phyloP scores from a whole-genome alignment of 1,284 basidiomycete species.

The Caloboletus firmus region DNA sequence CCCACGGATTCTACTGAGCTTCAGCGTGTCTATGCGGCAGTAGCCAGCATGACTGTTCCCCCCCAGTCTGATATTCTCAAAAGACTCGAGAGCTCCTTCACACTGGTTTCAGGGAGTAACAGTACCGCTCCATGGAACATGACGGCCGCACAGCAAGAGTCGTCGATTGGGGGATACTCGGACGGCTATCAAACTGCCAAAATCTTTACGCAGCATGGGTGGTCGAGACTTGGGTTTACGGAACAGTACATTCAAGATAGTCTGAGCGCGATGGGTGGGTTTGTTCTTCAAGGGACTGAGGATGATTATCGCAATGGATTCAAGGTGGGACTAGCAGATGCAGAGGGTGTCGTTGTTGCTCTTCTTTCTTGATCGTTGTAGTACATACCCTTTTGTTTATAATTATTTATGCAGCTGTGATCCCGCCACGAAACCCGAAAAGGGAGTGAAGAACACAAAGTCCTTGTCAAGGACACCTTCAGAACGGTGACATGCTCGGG shows the following conservation, averaged over 20 bases:
- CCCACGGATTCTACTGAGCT: conserved; percentile 12
- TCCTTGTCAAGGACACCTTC: background rate
- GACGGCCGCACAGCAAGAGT: conserved; percentile 18
- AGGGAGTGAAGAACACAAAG: background rate
- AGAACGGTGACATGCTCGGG: conserved; percentile 55
- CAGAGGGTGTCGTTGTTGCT: conserved; percentile 14
- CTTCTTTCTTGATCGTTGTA: conserved; percentile 4
- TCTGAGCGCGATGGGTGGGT: conserved; percentile 38
- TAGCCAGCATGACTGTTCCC: conserved; percentile 15
- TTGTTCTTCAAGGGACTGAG: conserved; percentile 10
- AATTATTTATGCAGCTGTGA: background rate
- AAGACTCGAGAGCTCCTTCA: background rate
- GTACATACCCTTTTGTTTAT: background rate
- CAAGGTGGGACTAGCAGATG: conserved; percentile 18
- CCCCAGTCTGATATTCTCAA: conserved; percentile 18
- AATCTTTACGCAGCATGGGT: conserved; percentile 54
- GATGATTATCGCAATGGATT: conserved; percentile 16
- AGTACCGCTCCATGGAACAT: conserved; percentile 4
- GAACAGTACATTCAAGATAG: conserved; percentile 63
- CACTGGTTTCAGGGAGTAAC: background rate
- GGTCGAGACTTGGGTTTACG: conserved; percentile 64
- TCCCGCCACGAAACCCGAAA: background rate
- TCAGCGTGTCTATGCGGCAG: conserved; percentile 15
- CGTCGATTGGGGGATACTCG: conserved; percentile 51
- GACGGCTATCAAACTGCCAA: conserved; percentile 65